Conservation (phyloP, 768 basidiomycete species). For the Naganishia randhawae region DNA sequence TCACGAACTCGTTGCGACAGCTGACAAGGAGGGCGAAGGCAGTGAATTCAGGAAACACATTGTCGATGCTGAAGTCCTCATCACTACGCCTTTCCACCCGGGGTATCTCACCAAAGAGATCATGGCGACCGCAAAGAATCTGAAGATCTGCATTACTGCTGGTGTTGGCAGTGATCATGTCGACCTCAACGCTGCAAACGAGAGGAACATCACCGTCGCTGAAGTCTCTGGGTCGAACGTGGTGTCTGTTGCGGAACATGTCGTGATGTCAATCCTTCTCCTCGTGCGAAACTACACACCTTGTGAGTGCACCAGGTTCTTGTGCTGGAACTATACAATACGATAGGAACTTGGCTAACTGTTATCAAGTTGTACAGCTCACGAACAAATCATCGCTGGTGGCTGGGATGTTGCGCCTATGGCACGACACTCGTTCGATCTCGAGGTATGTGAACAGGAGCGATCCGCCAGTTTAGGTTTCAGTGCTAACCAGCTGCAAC, state of each 20-base stretch:
- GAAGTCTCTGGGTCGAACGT: conserved; percentile 86
- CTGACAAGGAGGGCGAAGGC: conserved; percentile 76
- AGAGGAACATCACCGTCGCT: conserved; percentile 71
- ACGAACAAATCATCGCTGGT: conserved; percentile 73
- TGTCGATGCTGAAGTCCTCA: conserved; percentile 36
- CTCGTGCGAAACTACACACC: conserved; percentile 81
- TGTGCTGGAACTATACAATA: no score
- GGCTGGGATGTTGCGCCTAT: conserved; percentile 83
- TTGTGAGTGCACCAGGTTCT: background rate
- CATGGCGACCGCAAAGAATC: conserved; percentile 68
- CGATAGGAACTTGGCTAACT: background rate
- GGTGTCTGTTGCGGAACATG: conserved; percentile 70
- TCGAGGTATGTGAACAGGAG: conserved; percentile 59
- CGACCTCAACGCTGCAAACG: conserved; percentile 81
- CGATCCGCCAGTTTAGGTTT: background rate
- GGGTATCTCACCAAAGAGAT: conserved; percentile 49
- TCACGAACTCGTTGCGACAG: conserved; percentile 71
- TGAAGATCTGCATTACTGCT: conserved; percentile 84
- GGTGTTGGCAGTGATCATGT: conserved; percentile 88
- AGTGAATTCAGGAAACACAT: conserved; percentile 74
- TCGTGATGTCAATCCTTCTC: conserved; percentile 74
- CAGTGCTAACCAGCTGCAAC: background rate
- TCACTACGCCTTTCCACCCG: conserved; percentile 50
- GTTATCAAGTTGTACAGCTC: conserved; percentile 48
- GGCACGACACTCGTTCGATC: conserved; percentile 77